A percentile compares a stretch with the other conserved stretches of the same genome.
phyloP scores from a whole-genome alignment of 1,284 basidiomycete genomes.

The Chondrostereum purpureum region DNA sequence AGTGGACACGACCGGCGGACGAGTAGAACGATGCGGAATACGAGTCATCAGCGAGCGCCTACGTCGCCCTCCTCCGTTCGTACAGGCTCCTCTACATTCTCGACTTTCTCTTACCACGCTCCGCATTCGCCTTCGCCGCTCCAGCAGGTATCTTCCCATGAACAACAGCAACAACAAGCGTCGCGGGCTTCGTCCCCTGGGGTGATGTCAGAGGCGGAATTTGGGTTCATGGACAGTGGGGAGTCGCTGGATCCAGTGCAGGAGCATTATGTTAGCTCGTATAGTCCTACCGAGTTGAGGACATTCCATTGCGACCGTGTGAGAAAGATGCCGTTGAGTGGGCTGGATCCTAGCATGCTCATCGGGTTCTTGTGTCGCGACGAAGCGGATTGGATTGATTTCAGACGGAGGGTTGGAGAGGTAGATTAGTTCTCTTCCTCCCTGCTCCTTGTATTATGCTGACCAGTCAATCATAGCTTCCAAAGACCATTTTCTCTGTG shows the following conservation, averaged over 20 bases:
- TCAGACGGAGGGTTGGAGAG: slow-evolving; percentile 65
- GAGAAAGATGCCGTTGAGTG: slow-evolving; percentile 85
- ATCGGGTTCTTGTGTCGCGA: slow-evolving; percentile 85
- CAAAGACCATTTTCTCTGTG: slow-evolving; percentile 74
- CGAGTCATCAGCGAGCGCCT: slow-evolving; percentile 29
- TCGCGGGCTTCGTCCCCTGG: not conserved
- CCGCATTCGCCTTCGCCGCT: slow-evolving; percentile 53
- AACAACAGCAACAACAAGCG: slow-evolving; percentile 14
- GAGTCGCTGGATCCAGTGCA: slow-evolving; percentile 23
- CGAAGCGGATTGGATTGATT: slow-evolving; percentile 80
- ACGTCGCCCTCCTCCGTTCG: slow-evolving; percentile 50
- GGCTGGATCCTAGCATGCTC: slow-evolving; percentile 96
- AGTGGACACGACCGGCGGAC: not conserved
- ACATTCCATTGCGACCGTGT: slow-evolving; percentile 95
- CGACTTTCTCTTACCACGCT: slow-evolving; percentile 38
- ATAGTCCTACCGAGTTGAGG: slow-evolving; percentile 57
- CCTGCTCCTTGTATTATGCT: slow-evolving; percentile 10
- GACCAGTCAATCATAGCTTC: slow-evolving; percentile 41
- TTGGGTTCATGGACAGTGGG: slow-evolving; percentile 7
- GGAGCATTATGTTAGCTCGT: slow-evolving; percentile 35
- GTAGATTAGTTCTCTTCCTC: slow-evolving; percentile 38
- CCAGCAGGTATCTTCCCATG: slow-evolving; percentile 52
- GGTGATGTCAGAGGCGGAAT: not conserved
- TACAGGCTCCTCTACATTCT: slow-evolving; percentile 48
- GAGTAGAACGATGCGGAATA: not conserved